These are phyloP conservation scores for Podila epicladia DNA, from an alignment of 192 early-diverging fungal genomes.

Conservation along the genomic window DNA sequence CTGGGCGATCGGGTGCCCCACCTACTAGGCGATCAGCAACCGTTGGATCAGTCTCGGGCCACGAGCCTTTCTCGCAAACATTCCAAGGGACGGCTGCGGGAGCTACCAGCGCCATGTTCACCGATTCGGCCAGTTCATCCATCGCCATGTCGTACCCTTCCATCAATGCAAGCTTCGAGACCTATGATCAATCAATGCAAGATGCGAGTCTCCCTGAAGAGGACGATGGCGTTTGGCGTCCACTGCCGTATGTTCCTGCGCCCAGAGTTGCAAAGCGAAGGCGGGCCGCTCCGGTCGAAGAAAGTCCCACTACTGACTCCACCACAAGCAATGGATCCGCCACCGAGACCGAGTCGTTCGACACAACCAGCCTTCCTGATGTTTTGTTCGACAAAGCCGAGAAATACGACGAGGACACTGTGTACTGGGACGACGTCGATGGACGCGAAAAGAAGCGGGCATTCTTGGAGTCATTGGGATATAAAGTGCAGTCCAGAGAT, in stretches of 20 bases:
- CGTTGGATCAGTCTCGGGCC: neutral
- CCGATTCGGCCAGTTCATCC: slow-evolving; percentile 5
- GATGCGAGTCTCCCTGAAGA: neutral
- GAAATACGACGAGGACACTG: slow-evolving; percentile 16
- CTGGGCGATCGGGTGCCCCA: neutral
- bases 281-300: neutral
- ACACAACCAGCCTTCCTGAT: slow-evolving; percentile 16
- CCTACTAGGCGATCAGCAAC: neutral
- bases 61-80: slow-evolving; percentile 6
- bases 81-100: slow-evolving; percentile 44
- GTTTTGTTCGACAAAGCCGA: slow-evolving; percentile 16
- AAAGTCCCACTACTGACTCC: neutral
- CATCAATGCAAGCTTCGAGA: slow-evolving; percentile 2
- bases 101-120: slow-evolving; percentile 24
- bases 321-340: too few relatives aligned
- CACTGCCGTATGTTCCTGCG: neutral
- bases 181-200: neutral
- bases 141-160: neutral
- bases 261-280: neutral
- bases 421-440: slow-evolving; percentile 42
- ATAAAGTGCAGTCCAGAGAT: slow-evolving; percentile 8
- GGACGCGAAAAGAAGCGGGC: slow-evolving; percentile 32
- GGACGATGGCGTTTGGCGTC: neutral
- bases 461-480: slow-evolving; percentile 25
- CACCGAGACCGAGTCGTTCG: slow-evolving; percentile 6